Evolutionary conservation across 306 rosid genomes (phyloP), one percentile per base, ranked within the genome.

Genomic region (Medicago ruthenica): DNA sequence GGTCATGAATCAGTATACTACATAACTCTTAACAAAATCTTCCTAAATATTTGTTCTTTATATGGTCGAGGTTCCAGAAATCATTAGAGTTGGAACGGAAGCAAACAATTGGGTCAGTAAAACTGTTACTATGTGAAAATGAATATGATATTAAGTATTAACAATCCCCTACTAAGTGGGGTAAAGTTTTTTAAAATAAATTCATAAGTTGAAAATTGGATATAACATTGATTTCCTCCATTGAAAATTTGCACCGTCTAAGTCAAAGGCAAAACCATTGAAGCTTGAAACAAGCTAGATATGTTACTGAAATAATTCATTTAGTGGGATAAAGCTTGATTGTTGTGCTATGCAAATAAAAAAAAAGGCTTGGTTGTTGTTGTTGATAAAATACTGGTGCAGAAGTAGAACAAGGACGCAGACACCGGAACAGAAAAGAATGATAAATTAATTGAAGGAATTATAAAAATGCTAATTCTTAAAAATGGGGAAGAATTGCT

Each of bases 401-500:
- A n/a, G n/a, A n/a, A n/a, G n/a, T n/a, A n/a, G n/a, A n/a, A n/a
- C n/a, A n/a, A n/a, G n/a, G n/a, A n/a, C n/a, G n/a, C n/a, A n/a
- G n/a, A n/a, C n/a, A n/a, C n/a, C n/a, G n/a, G n/a, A n/a, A n/a
- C n/a, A n/a, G n/a, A n/a, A n/a, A n/a, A n/a, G n/a, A n/a, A n/a
- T n/a, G n/a, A n/a, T n/a, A n/a, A n/a, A n/a, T n/a, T n/a, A n/a
- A n/a, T n/a, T n/a, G n/a, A n/a, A n/a, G n/a, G n/a, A n/a, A n/a
- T n/a, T n/a, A n/a, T n/a, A n/a, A n/a, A n/a, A n/a, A n/a, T n/a
- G n/a, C n/a, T n/a, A n/a, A 58, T 60, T 66, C 48, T 61, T 21
- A 48, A 67, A 48, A 27, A 76, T 39, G 59, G 39, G 45, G 4
- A 70, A 62, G 54, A 42, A 69, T 73, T 67, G 39, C 80, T 40